phyloP scores from a whole-genome alignment of 2,329 filamentous ascomycete species.

The Sphaerulina vaccinii region DNA sequence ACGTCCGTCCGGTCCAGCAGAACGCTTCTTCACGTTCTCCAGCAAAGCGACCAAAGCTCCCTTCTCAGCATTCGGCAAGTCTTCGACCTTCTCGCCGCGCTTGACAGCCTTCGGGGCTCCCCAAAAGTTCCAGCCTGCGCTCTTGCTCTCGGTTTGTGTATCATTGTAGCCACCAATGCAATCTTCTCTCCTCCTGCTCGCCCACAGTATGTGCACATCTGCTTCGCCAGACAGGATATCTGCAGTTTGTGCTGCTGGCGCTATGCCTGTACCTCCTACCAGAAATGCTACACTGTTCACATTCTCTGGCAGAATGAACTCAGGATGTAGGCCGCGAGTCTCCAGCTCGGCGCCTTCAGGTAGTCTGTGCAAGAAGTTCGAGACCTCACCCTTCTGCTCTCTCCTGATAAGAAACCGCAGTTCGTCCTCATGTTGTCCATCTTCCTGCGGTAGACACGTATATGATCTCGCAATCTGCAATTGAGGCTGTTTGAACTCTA shows the following conservation, averaged over 20 bases:
- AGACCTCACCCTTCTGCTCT: slow-evolving; percentile 80
- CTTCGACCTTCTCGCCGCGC: neutral
- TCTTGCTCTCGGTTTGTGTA: slow-evolving; percentile 31
- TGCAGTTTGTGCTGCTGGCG: slow-evolving; percentile 80
- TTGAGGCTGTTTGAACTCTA: slow-evolving; percentile 92
- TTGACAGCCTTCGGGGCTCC: slow-evolving; percentile 10
- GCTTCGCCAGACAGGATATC: slow-evolving; percentile 53
- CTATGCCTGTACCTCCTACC: slow-evolving; percentile 89
- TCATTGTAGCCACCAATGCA: slow-evolving; percentile 61
- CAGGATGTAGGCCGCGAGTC: slow-evolving; percentile 74
- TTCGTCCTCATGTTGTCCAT: slow-evolving; percentile 37
- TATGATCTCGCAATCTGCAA: slow-evolving; percentile 90
- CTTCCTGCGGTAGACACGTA: slow-evolving; percentile 71
- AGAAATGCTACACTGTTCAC: slow-evolving; percentile 71
- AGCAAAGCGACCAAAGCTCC: slow-evolving; percentile 63
- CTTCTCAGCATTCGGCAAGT: slow-evolving; percentile 30
- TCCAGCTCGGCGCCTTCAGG: slow-evolving; percentile 62
- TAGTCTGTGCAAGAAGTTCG: slow-evolving; percentile 71
- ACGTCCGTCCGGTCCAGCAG: slow-evolving; percentile 4
- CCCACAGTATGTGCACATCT: slow-evolving; percentile 76
- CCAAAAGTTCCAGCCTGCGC: slow-evolving; percentile 22
- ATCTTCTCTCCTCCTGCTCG: slow-evolving; percentile 66
- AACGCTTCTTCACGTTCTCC: slow-evolving; percentile 54
- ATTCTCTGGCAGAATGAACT: slow-evolving; percentile 57
- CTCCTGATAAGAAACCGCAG: slow-evolving; percentile 76